Evolutionary conservation across 345 rosid genomes (phyloP), one percentile per base, ranked within the genome.

Genomic region (Mallotus nudiflorus): DNA sequence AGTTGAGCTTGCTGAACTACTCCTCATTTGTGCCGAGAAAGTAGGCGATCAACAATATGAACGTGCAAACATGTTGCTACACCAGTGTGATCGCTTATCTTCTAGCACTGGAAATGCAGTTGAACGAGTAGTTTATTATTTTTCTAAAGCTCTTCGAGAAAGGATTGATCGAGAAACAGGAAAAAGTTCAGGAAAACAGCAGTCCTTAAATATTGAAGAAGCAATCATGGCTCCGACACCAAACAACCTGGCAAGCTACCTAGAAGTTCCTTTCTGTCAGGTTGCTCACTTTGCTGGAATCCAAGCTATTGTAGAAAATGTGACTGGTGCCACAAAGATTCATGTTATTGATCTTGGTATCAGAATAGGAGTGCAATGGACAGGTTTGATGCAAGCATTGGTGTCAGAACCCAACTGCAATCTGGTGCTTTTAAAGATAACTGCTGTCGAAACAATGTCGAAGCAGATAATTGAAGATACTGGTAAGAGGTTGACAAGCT

Each of bases 281-380:
- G 72, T 72, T 1, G 39, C 60, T 14, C 68, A 72, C 18, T 82
- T 79, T 25, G 61, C 82, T 3, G 83, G 70, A 3, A 51, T 69
- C 48, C 82, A 84, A 62, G 66, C 78, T n/a, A 65, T 84, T 5
- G 37, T 77, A 9, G 83, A 84, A 33, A 64, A 40, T 14, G 77
- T 77, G 51, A 65, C 48, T 9, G 51, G n/a, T 6, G 66, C 83
- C 1, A 79, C 58, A 65, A 74, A 25, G 61, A 8, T 81, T 74
- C 87, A 84, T 51, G 52, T 84, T 2, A 71, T 81, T 31, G 87
- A 84, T 63, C 52, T 79, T 4, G 35, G 62, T 14, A 77, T 84
- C 45, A 57, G 73, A 61, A 66, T 2, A 0, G 73, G 76, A 0
- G 62, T 55, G 28, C 78, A 79, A 57, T 82, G 82, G 77, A 73